phyloP scores from a whole-genome alignment of 192 early-diverging fungal species.

The Linnemannia zychae region DNA sequence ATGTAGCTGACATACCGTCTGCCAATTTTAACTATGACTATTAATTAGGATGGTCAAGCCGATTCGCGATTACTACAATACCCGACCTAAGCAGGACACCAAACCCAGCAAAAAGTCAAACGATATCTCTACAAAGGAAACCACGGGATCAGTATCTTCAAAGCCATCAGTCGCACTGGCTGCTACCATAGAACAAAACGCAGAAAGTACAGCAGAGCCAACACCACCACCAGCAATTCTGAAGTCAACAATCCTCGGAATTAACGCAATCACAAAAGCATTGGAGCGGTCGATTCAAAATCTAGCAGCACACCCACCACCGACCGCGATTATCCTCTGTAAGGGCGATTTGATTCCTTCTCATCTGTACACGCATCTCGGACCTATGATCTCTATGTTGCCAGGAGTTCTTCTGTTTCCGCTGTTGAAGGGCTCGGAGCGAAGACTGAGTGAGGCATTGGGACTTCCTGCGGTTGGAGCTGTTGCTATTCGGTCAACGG shows the following conservation, averaged over 20 bases:
- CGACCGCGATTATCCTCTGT: constrained; percentile 39
- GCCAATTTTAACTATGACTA: not conserved
- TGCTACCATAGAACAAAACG: not conserved
- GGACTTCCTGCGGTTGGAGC: constrained; percentile 46
- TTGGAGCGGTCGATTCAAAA: constrained; percentile 45
- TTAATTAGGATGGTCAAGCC: constrained; percentile 28
- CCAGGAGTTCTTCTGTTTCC: constrained; percentile 34
- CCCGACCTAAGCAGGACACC: not conserved
- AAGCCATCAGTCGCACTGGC: constrained; percentile 11
- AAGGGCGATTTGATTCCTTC: constrained; percentile 38
- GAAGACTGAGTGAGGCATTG: constrained; percentile 18
- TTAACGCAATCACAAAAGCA: constrained; percentile 44
- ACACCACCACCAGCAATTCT: constrained; percentile 17
- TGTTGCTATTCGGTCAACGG: constrained; percentile 24
- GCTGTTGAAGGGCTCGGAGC: constrained; percentile 30
- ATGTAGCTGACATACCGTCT: not conserved
- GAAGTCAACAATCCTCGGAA: constrained; percentile 20
- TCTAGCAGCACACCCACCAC: constrained; percentile 11
- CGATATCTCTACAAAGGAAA: not conserved
- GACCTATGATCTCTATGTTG: constrained; percentile 45
- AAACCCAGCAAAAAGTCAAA: constrained; percentile 10
- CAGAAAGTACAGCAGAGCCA: not conserved
- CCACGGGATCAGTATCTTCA: not conserved
- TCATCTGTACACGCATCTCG: constrained; percentile 41
- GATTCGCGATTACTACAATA: constrained; percentile 20